Base-by-base conservation (phyloP, 2,329 filamentous ascomycete species). In the Ilyonectria robusta region DNA sequence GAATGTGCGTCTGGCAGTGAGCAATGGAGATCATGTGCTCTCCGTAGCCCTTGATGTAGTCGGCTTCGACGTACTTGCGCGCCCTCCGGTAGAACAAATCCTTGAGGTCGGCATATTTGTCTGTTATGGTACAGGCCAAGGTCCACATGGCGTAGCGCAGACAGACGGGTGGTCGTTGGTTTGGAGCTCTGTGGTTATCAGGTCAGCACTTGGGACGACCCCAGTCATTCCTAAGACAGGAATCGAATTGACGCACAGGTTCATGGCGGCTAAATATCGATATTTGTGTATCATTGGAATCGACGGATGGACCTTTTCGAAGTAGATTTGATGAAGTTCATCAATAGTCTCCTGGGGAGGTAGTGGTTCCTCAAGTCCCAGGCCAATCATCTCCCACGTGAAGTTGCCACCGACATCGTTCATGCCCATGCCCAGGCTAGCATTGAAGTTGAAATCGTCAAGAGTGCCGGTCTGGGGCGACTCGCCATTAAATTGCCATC, bases 141-240 rank as follows among this genome's bases (percentile, higher is more conserved):
- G 92, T 93, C 95, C 95, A 98, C 86, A 98, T 97, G 62, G 93
- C 94, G 81, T 99, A 99, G 73, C 96, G 91, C 56, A 99, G 83
- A 71, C 93, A 94, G 33, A 97, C 90, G 0, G 95, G 94, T 2
- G 96, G 95, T 29, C 95, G 90, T 83, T 94, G 91, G 69, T 91
- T 91, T 19, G 94, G 94, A n/a, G 94, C 89, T 59, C 89, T 91
- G 67, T 40, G 35, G 23, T 65, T 42, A 31, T 46, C 48, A 26
- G 44, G 60, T 75, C 46, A 74, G 71, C 44, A 63, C 53, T 35
- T 62, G 9, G 6, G n/a, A 35, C 50, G 29, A 35, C n/a, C 19
- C 44, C 55, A 7, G 31, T 8, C 48, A 53, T 19, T 13, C 37
- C 9, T n/a, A 3, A 4, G 23, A 17, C 17, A 33, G 11, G 31